Base-by-base conservation (phyloP, 164 flowering plant genomes). In the Stephania japonica region DNA sequence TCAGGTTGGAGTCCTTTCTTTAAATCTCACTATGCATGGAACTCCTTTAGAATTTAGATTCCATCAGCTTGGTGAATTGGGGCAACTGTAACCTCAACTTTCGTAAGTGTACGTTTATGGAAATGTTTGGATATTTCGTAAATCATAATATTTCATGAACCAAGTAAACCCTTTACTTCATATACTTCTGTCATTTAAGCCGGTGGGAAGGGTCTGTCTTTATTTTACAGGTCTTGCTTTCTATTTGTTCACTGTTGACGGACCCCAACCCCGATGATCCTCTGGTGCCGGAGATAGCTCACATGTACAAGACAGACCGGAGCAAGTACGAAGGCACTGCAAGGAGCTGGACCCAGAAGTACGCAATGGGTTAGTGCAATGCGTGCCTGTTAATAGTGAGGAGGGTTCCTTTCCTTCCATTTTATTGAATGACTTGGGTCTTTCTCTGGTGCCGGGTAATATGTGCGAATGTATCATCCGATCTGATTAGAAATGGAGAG, bases 291-390 rank as follows among this genome's bases (percentile, higher is more conserved):
- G 83, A 80, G 68, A 80, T 80, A 24, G 83, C 83, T 26, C 83
- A 80, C 72, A 78, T 80, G 80, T 80, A 80, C 78, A 80, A 80
- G 74, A 77, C 80, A 26, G 83, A 80, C 70, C 53, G 76, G 68
- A 67, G 63, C 80, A 80, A 80, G 80, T 80, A 83, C 32, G 85
- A 83, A 59, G 69, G 83, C 27, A 83, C 85, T 32, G 84, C 84
- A 56, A 77, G 84, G 79, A 80, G 84, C 81, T 81, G 84, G 84
- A 81, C 84, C 68, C 81, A 78, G 78, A 89, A 89, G 80, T 86
- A 87, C 70, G 93, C 91, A 10, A 87, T 87, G 93, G 91, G 90
- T 42, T 89, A 83, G 77, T 5, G 14, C 26, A 47, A 59, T 66
- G 77, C 61, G 50, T 26, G n/a, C 6, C 14, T 0, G 13, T 5